Base-by-base conservation (phyloP, 805 yeast genomes). In the Candida verbasci region DNA sequence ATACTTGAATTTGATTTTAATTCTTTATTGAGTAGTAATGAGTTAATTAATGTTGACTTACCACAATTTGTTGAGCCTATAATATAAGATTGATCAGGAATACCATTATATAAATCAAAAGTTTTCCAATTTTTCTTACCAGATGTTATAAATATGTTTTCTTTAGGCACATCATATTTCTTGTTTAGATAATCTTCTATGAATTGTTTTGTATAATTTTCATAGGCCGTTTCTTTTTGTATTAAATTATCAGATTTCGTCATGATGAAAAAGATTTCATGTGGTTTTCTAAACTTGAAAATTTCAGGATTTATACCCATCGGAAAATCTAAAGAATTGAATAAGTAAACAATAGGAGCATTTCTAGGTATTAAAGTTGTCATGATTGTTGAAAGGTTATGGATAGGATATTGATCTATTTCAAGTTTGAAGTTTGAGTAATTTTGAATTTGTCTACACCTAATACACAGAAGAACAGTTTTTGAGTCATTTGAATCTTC, bases 301-400 rank as follows among this genome's bases (percentile, higher is more conserved):
- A 75, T 56, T 3, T 50, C 45, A 6, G 50, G 47, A 39, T 70
- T 60, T 3, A 80, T 48, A 6, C 80, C 69, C 27, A 82, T 59
- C 1, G 96, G 96, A 50, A 86, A 85, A 45, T 86, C 95, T 10
- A 71, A 55, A 1, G 83, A 78, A 24, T 83, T 80, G 8, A 82
- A 62, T 1, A 84, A 76, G 49, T 82, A 80, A 2, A 81, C 70
- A 1, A 82, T 46, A 7, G 68, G 67, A 3, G 76, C 70, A 22
- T 56, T 46, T 3, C 47, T 49, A 2, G 80, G 86, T 16, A 74
- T 60, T 11, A 26, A 14, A 2, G 43, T 39, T 5, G 41, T 43
- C 44, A 52, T 45, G 16, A 54, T 47, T 10, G 30, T 36, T 3
- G 46, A 49, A 9, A 51, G 45, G 0, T 53, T 34, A 15, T 49